phyloP scores from a whole-genome alignment of 495 filamentous ascomycete genomes.

The Podospora pseudoanserina region DNA sequence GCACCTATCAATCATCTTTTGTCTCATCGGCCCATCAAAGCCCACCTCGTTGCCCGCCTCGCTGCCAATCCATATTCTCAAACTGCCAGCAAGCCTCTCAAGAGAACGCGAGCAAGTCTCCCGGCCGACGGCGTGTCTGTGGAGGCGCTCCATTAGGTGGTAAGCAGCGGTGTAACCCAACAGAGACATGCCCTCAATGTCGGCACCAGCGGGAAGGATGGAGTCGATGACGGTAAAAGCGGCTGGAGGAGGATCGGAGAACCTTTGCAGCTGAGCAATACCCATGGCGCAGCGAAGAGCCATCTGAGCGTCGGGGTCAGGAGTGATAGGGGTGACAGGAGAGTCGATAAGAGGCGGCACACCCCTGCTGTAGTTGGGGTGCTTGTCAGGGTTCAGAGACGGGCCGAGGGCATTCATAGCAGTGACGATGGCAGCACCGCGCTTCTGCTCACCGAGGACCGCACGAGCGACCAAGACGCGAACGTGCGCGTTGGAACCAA shows the following conservation, averaged over 20 bases:
- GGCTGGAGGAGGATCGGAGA: slow-evolving; percentile 37
- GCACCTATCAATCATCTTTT: slow-evolving; percentile 48
- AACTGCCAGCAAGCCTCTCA: slow-evolving; percentile 50
- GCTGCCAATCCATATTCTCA: slow-evolving; percentile 55
- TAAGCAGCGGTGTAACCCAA: slow-evolving; percentile 76
- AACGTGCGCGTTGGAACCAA: slow-evolving; percentile 68
- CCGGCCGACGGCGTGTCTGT: slow-evolving; percentile 51
- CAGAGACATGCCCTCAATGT: slow-evolving; percentile 56
- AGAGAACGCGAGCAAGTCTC: slow-evolving; percentile 44
- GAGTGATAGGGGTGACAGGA: slow-evolving; percentile 31
- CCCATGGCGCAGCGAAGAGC: slow-evolving; percentile 81
- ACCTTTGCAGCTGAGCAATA: slow-evolving; percentile 61
- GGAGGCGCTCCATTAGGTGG: slow-evolving; percentile 60
- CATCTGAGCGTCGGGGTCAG: slow-evolving; percentile 61
- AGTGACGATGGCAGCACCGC: slow-evolving; percentile 51
- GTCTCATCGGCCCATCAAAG: slow-evolving; percentile 44
- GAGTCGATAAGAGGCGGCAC: slow-evolving; percentile 30
- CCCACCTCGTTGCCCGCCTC: slow-evolving; percentile 40
- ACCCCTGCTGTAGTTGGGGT: slow-evolving; percentile 23
- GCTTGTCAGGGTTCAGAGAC: slow-evolving; percentile 43
- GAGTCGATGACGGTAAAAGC: slow-evolving; percentile 45
- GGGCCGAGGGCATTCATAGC: slow-evolving; percentile 53
- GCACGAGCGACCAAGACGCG: slow-evolving; percentile 75
- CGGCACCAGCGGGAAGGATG: slow-evolving; percentile 32
- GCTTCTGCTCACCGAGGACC: slow-evolving; percentile 52